These are phyloP conservation scores for Angomonas ambiguus DNA, from an alignment of 208 protist genomes.

Conservation along the genomic window DNA sequence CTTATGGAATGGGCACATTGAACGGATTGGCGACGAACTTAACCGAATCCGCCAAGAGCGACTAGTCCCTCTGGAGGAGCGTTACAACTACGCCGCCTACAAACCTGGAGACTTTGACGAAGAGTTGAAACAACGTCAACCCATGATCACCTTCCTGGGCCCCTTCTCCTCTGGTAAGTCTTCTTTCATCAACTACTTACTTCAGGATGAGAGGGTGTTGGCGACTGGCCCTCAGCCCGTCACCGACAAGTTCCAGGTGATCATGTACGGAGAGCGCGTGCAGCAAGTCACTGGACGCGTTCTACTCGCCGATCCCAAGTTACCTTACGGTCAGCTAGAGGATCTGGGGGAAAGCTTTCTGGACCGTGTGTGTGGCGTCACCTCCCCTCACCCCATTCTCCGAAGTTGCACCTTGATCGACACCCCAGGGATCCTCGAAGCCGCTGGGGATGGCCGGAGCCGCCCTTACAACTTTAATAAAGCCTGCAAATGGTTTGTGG, in stretches of 20 bases:
- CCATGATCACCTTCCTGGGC: slow-evolving; percentile 84
- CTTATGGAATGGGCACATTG: slow-evolving; percentile 66
- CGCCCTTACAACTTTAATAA: slow-evolving; percentile 76
- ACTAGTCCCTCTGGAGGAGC: slow-evolving; percentile 57
- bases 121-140: slow-evolving; percentile 66
- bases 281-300: slow-evolving; percentile 87
- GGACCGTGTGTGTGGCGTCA: slow-evolving; percentile 79
- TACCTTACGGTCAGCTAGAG: slow-evolving; percentile 87
- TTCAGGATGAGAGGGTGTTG: slow-evolving; percentile 73
- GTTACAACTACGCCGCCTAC: slow-evolving; percentile 67
- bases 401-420: slow-evolving; percentile 94
- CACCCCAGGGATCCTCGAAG: slow-evolving; percentile 95
- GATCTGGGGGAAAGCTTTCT: slow-evolving; percentile 87
- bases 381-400: slow-evolving; percentile 82
- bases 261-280: slow-evolving; percentile 87
- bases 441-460: slow-evolving; percentile 61
- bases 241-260: slow-evolving; percentile 92
- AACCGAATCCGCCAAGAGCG: slow-evolving; percentile 47
- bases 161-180: slow-evolving; percentile 91
- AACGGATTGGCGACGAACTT: slow-evolving; percentile 42
- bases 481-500: slow-evolving; percentile 91
- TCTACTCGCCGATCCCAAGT: slow-evolving; percentile 68
- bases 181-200: slow-evolving; percentile 93
- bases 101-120: slow-evolving; percentile 61
- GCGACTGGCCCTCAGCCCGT: slow-evolving; percentile 93